Base-by-base conservation (phyloP, 1,284 basidiomycete genomes). In the Rhodotorula sp. region DNA sequence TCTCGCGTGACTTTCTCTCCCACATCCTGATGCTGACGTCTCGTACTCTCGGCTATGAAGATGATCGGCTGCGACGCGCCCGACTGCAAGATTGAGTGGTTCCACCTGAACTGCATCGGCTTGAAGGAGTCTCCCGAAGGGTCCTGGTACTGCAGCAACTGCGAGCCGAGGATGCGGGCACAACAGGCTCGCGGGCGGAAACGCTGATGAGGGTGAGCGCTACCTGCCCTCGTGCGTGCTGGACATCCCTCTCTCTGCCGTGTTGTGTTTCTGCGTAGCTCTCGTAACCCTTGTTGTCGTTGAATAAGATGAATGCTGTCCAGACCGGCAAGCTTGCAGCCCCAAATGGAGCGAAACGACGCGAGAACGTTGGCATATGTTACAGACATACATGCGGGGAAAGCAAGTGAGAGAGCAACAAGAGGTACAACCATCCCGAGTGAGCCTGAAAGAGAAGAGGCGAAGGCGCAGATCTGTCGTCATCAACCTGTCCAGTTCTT, bases 91-190 rank as follows among this genome's bases (percentile, higher is more conserved):
- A 74, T 75, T 67, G 77, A 77, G 56, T 77, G 76, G 76, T 78
- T 93, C 84, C 93, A 95, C 80, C 83, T 95, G 64, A 83, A 82
- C 17, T 95, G 93, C 79, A 86, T 93, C 60, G 87, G 88, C 2
- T 84, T 95, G 64, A 84, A 85, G 20, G 84, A 84, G 22, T 85
- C 88, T 12, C 93, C 93, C 0, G 77, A 88, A 12, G 91, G 91
- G 0, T 84, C 84, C 24, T 95, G 93, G 93, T 90, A 86, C 79
- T 95, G 93, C 79, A 87, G 89, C 2, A 81, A 84, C 53, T 89
- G 90, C 79, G 66, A 70, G 42, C 61, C 64, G n/a, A 67, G 67
- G 46, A 60, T 62, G 62, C 65, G 71, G 55, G 64, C 60, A 3
- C 62, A 68, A 61, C 56, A 57, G 12, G 49, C 44, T n/a, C 22